phyloP scores from a whole-genome alignment of 192 early-diverging fungal genomes.

The Rhizophagus prolifer region DNA sequence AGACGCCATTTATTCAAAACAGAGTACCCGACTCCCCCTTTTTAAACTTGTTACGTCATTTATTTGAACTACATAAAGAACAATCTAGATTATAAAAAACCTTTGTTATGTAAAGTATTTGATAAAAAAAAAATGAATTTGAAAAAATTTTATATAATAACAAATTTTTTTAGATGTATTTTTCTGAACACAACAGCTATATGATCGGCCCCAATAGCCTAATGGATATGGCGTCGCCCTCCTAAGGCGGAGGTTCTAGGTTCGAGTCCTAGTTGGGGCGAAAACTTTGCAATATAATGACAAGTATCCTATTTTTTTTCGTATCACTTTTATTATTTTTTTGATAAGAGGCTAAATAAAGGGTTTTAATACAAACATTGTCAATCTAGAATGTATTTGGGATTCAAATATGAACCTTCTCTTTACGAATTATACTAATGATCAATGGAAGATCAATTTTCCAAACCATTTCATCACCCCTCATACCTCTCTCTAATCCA shows the following conservation, averaged over 20 bases:
- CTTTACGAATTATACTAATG: neutral
- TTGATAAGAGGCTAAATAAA: neutral
- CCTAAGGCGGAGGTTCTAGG: slow-evolving; percentile 64
- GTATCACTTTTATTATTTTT: neutral
- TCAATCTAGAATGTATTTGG: neutral
- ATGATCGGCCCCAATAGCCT: slow-evolving; percentile 50
- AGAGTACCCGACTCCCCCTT: no score
- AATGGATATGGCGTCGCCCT: slow-evolving; percentile 66
- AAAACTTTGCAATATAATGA: neutral
- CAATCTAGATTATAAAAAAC: no score
- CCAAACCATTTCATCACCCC: slow-evolving; percentile 7
- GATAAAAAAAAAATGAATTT: no score
- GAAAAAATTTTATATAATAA: no score
- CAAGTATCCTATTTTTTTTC: neutral
- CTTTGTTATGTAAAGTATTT: no score
- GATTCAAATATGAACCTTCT: neutral
- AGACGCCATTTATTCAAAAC: no score
- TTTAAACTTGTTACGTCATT: no score
- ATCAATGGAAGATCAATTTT: neutral
- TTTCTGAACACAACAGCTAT: neutral
- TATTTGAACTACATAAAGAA: no score
- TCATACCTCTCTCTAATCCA: neutral
- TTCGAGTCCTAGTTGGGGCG: slow-evolving; percentile 62
- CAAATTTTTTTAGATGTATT: neutral
- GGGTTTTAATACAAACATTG: neutral